These are phyloP conservation scores for Luvunga scandens DNA, from an alignment of 345 rosid genomes.

Conservation along the genomic window DNA sequence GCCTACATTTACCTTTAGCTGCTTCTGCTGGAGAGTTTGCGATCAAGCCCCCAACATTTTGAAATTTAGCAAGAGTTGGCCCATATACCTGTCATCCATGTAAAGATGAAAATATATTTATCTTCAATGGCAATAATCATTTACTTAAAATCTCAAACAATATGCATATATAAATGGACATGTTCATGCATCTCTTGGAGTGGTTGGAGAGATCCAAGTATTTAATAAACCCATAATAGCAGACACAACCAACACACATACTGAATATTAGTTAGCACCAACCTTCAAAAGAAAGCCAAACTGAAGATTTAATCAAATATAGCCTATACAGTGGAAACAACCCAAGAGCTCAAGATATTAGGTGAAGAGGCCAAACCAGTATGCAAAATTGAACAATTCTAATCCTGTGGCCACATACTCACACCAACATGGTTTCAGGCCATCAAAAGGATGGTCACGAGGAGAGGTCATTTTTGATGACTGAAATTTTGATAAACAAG, in stretches of 20 bases:
- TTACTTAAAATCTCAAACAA: not conserved
- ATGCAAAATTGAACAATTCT: not conserved
- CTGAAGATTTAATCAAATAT: not conserved
- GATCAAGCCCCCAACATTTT: slow-evolving; percentile 67
- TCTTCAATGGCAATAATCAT: not conserved
- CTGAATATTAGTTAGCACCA: not conserved
- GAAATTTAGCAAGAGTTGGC: slow-evolving; percentile 71
- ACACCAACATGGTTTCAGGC: not conserved
- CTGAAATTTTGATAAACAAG: not conserved
- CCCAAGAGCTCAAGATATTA: too few relatives aligned
- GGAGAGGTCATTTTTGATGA: not conserved
- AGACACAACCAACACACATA: not conserved
- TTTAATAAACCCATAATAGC: not conserved
- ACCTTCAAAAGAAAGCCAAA: not conserved
- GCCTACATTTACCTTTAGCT: slow-evolving; percentile 56
- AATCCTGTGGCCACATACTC: not conserved
- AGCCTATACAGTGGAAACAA: not conserved
- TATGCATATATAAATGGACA: not conserved
- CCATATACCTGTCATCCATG: slow-evolving; percentile 66
- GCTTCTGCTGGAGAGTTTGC: slow-evolving; percentile 74
- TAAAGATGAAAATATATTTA: not conserved
- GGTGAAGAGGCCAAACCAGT: too few relatives aligned
- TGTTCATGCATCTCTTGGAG: not conserved
- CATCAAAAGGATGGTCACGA: not conserved
- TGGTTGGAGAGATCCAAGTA: not conserved